Base-by-base conservation (phyloP, 805 yeast species). In the Starmerella floricola region DNA sequence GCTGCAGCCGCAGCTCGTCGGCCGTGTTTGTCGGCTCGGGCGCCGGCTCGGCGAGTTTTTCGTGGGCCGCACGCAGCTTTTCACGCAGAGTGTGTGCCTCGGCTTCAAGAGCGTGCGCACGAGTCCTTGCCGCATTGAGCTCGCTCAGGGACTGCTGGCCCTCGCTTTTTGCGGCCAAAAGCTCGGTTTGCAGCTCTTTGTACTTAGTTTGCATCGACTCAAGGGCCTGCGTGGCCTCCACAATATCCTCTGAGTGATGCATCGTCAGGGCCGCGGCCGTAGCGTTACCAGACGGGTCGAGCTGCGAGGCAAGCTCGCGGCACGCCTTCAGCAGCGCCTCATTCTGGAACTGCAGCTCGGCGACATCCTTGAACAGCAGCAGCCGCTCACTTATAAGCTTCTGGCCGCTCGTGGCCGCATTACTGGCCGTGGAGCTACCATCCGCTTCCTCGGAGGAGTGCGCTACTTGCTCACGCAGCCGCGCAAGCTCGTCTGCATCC, bases 271-370 rank as follows among this genome's bases (percentile, higher is more conserved):
- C 33, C 10, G 33, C 42, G 1, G 39, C 32, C 19, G 47, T 36
- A 13, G 44, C 39, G 12, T 32, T 34, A 3, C 36, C 44, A 3
- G 32, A 31, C 13, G 47, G 46, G 26, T 47, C 50, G 17, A 48
- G 34, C 53, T 76, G 74, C 31, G 70, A 66, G 10, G 88, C 93
- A 15, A 88, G 64, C 38, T 73, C 73, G 48, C 97, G 71, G 1
- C 82, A 74, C 2, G 81, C 74, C 29, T 67, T 63, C 28, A 86
- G 61, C 21, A 88, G 66, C 40, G 84, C 81, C 50, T 78, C 74
- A 55, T 88, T 88, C 59, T 77, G 81, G 39, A 70, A 63, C 53
- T 84, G 82, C 39, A 88, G 63, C 37, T 81, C 93, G 11, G 69
- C 64, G 12, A 82, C 69, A 53, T 71, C 72, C 33, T 69, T 72